phyloP scores from a whole-genome alignment of 108 stramenopile genomes.

The Fragilaria radians region DNA sequence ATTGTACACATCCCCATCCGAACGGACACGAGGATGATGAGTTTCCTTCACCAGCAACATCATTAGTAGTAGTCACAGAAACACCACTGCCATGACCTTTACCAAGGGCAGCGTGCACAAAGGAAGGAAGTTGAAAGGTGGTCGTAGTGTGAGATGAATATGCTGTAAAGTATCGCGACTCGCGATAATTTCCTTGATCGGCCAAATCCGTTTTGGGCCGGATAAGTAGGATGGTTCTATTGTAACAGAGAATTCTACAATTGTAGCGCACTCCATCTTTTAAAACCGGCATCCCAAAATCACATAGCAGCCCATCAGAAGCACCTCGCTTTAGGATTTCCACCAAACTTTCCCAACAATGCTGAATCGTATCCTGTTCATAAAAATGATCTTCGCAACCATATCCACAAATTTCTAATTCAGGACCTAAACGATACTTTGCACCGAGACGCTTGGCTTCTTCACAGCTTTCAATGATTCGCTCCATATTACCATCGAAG shows the following conservation, averaged over 20 bases:
- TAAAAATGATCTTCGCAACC: constrained; percentile 99
- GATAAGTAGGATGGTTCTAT: constrained; percentile 77
- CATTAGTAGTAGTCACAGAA: no score
- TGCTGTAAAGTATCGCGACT: constrained; percentile 91
- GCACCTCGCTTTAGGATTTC: constrained; percentile 62
- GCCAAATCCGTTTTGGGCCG: constrained; percentile 87
- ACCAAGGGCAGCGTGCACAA: constrained; percentile 36
- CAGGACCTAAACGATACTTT: constrained; percentile 92
- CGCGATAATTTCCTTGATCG: constrained; percentile 97
- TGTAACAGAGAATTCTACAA: constrained; percentile 82
- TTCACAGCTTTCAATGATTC: constrained; percentile 70
- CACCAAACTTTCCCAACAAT: constrained; percentile 88
- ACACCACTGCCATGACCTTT: constrained; percentile 35
- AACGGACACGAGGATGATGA: no score
- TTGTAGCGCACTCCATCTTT: constrained; percentile 90
- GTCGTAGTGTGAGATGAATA: constrained; percentile 36
- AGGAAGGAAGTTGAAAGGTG: constrained; percentile 27
- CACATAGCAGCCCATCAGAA: constrained; percentile 85
- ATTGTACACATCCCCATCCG: constrained; percentile 54
- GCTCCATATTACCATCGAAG: constrained; percentile 91
- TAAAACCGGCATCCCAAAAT: constrained; percentile 95
- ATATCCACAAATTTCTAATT: constrained; percentile 95
- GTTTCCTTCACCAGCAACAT: no score
- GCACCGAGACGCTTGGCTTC: constrained; percentile 75
- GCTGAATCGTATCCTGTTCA: constrained; percentile 92